These are phyloP conservation scores for Antarctomyces pellizariae DNA, from an alignment of 495 filamentous ascomycete genomes.

Conservation along the genomic window DNA sequence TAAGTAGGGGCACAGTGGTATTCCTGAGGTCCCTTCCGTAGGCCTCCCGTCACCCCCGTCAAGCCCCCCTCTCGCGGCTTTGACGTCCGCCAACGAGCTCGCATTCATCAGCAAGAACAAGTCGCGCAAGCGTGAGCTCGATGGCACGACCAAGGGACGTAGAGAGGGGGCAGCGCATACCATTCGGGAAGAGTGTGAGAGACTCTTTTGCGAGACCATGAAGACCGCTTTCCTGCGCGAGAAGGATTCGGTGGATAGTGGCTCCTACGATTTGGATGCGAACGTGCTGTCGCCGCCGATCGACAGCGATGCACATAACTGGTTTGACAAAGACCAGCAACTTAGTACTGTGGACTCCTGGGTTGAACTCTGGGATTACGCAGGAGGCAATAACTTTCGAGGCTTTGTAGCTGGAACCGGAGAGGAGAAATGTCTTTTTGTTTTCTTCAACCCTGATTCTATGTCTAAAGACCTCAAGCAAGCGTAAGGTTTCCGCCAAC, in stretches of 20 bases:
- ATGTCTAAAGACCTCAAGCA: conserved; percentile 59
- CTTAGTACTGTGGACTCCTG: conserved; percentile 19
- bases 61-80: conserved; percentile 63
- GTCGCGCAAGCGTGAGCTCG: conserved; percentile 11
- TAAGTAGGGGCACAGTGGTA: conserved; percentile 69
- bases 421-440: conserved; percentile 52
- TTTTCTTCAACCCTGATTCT: conserved; percentile 58
- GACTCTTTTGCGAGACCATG: conserved; percentile 94
- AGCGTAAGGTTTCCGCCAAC: conserved; percentile 37
- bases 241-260: conserved; percentile 45
- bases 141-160: conserved; percentile 21
- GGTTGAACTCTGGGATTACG: conserved; percentile 81
- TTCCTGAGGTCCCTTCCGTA: conserved; percentile 79
- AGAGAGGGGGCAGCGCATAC: conserved; percentile 78
- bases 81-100: conserved; percentile 33
- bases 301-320: conserved; percentile 13
- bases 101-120: conserved; percentile 30
- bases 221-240: conserved; percentile 85
- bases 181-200: conserved; percentile 99
- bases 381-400: conserved; percentile 55
- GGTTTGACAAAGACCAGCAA: conserved; percentile 1
- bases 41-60: conserved; percentile 47
- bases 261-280: conserved; percentile 54
- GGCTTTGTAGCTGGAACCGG: conserved; percentile 48
- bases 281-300: conserved; percentile 12